Base-by-base conservation (phyloP, 352 stramenopile genomes). In the Halophytophthora polymorphica region DNA sequence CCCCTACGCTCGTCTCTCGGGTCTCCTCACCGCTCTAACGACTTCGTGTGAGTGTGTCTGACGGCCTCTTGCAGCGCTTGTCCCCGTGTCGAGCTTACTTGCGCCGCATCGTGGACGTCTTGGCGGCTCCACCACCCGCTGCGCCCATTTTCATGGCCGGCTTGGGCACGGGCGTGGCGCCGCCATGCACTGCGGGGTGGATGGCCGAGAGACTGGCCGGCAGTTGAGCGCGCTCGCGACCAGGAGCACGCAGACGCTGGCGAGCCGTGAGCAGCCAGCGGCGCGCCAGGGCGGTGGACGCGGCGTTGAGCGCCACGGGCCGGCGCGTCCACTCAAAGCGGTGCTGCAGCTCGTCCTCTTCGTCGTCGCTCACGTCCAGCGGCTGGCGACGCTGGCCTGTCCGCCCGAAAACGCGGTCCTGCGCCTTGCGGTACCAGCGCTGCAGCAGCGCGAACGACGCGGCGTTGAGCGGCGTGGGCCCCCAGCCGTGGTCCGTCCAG, bases 381-480 rank as follows among this genome's bases (percentile, higher is more conserved):
- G 73, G 59, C 28, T 73, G 76, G 35, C 72, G 78, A 1, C 71
- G 66, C 17, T 82, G 78, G 39, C 79, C 84, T 37, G 65, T 68
- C 52, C 85, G 83, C 23, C 81, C 85, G 47, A 94, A 96, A 8
- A 97, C 65, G n/a, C 82, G 88, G 29, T 93, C 77, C 61, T 97
- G 85, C 11, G 93, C 93, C 38, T 86, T 87, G 28, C 66, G 71
- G 65, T 98, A 96, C 93, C 93, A 98, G 45, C 91, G 86, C 35
- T 96, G 73, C 46, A 98, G 77, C 28, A 98, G 77, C 14, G 91
- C 89, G 31, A 85, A 87, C 0, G 88, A 95, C 4, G 89, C 85
- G 13, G 87, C 83, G 33, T 68, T 95, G 33, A 98, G 56, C 15
- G 78, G 77, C 12, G 96, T 66, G 8, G 68, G 43, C 0, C 73